Evolutionary conservation across 208 protist genomes (phyloP), one percentile per base, ranked within the genome.

Genomic region (Vickermania ingenoplastis): DNA sequence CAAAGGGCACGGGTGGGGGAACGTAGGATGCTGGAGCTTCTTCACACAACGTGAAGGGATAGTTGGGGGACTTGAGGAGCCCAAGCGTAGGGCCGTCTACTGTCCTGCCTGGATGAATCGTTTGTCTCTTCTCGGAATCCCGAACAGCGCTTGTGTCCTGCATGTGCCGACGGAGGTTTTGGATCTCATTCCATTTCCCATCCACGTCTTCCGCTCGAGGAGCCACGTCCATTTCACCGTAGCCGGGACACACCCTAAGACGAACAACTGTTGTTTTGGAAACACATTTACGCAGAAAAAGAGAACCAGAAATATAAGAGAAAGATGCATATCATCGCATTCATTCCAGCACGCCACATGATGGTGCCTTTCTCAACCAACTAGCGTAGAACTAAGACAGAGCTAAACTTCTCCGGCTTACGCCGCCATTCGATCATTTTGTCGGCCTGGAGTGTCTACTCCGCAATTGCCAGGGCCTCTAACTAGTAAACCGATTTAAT

Each of bases 21-120:
- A 81, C 65, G 63, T 91, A 93, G 28, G 79, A 76, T 45, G 78
- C 65, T 22, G 86, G 86, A 4, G 86, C 86, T 57, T 86, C 83
- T 28, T 90, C 86, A 57, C 86, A 93, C 1, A 93, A 51, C 28
- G 74, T 67, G 51, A 91, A 93, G 23, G 86, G 86, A 63, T 89
- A 93, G 71, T 82, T 88, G 7, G 78, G 64, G 3, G 73, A 79
- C 69, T 86, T 86, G 28, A 93, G 76, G 23, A 85, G 49, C 24
- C 30, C 61, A 41, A 93, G 57, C 17, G 76, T 79, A 4, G 75
- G 79, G 17, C 61, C 74, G 50, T 93, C 86, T 13, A 93, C 67
- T 1, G 80, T 93, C 48, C 86, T 82, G 51, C 71, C 65, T 24
- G 55, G 41, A n/a, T 73, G 69, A n/a, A 71, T 70, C 1, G 63